These are phyloP conservation scores for Tremellales sp. DNA, from an alignment of 1,284 basidiomycete species.

Conservation along the genomic window DNA sequence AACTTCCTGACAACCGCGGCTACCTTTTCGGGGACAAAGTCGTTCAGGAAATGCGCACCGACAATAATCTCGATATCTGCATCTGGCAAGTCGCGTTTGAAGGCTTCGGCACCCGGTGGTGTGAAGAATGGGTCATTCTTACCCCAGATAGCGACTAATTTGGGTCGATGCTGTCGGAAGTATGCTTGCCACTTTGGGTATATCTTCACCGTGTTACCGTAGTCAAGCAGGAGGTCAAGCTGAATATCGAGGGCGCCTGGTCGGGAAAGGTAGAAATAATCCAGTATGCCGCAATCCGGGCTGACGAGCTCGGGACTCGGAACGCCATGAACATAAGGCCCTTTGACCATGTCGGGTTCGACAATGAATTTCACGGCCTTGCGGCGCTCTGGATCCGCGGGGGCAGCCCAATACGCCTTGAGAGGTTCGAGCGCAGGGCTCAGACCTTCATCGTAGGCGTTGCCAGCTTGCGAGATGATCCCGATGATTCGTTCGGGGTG, in stretches of 20 bases:
- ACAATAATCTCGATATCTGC: slow-evolving; percentile 51
- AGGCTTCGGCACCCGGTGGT: slow-evolving; percentile 52
- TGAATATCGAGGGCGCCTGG: slow-evolving; percentile 51
- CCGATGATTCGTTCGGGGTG: slow-evolving; percentile 51
- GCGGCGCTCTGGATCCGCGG: too few species aligned
- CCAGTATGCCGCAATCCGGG: slow-evolving; percentile 45
- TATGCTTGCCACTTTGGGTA: slow-evolving; percentile 54
- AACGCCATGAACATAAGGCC: slow-evolving; percentile 20
- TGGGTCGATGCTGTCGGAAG: slow-evolving; percentile 48
- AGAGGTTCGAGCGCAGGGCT: slow-evolving; percentile 46
- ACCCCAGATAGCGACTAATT: slow-evolving; percentile 55
- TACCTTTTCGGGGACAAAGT: slow-evolving; percentile 42
- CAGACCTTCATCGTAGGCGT: slow-evolving; percentile 53
- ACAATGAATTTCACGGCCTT: too few species aligned
- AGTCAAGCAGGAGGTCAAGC: slow-evolving; percentile 52
- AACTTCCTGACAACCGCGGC: slow-evolving; percentile 21
- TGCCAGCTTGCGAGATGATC: slow-evolving; percentile 55
- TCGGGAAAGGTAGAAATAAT: slow-evolving; percentile 49
- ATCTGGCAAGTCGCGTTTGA: slow-evolving; percentile 48
- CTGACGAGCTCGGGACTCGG: slow-evolving; percentile 11
- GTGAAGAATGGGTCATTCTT: slow-evolving; percentile 53
- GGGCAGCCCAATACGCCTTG: slow-evolving; percentile 43
- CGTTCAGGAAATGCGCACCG: slow-evolving; percentile 54
- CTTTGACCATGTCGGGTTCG: slow-evolving; percentile 10
- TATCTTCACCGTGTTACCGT: slow-evolving; percentile 49